Conservation (phyloP, 2,329 filamentous ascomycete genomes). For the Aspergillus eucalypticola region DNA sequence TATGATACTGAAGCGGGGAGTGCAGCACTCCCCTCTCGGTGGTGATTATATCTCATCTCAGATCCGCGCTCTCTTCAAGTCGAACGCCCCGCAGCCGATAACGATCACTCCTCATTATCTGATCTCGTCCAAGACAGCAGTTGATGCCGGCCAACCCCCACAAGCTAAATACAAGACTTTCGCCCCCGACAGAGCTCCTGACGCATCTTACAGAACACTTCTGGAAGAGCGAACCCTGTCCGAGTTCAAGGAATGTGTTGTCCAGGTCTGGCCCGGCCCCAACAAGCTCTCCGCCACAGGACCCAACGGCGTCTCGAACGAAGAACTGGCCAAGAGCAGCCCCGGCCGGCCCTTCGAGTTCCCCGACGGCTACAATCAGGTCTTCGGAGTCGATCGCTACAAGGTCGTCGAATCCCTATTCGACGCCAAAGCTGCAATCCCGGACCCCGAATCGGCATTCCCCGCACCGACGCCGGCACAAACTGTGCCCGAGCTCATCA, state of each 20-base stretch:
- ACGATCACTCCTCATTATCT: slow-evolving; percentile 82
- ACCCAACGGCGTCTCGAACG: slow-evolving; percentile 62
- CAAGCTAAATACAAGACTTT: slow-evolving; percentile 76
- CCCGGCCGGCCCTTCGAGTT: slow-evolving; percentile 93
- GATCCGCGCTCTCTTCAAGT: slow-evolving; percentile 76
- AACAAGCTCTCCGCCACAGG: slow-evolving; percentile 59
- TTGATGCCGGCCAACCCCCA: slow-evolving; percentile 79
- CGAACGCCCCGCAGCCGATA: slow-evolving; percentile 65
- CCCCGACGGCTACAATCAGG: slow-evolving; percentile 93
- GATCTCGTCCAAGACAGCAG: slow-evolving; percentile 81
- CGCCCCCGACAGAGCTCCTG: slow-evolving; percentile 56
- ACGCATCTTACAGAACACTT: slow-evolving; percentile 73
- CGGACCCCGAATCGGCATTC: slow-evolving; percentile 45
- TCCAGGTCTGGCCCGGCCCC: slow-evolving; percentile 87
- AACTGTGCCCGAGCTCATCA: slow-evolving; percentile 81
- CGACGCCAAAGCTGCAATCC: slow-evolving; percentile 75
- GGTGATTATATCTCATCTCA: slow-evolving; percentile 90
- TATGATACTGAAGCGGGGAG: slow-evolving; percentile 86
- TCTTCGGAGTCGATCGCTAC: slow-evolving; percentile 88
- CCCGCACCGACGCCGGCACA: slow-evolving; percentile 66
- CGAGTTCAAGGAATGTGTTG: slow-evolving; percentile 96
- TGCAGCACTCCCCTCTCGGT: slow-evolving; percentile 80
- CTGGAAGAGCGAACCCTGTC: slow-evolving; percentile 92
- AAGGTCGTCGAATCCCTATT: slow-evolving; percentile 85
- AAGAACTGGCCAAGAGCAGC: slow-evolving; percentile 70